These are phyloP conservation scores for Fusarium secorum DNA, from an alignment of 2,329 filamentous ascomycete genomes.

Conservation along the genomic window DNA sequence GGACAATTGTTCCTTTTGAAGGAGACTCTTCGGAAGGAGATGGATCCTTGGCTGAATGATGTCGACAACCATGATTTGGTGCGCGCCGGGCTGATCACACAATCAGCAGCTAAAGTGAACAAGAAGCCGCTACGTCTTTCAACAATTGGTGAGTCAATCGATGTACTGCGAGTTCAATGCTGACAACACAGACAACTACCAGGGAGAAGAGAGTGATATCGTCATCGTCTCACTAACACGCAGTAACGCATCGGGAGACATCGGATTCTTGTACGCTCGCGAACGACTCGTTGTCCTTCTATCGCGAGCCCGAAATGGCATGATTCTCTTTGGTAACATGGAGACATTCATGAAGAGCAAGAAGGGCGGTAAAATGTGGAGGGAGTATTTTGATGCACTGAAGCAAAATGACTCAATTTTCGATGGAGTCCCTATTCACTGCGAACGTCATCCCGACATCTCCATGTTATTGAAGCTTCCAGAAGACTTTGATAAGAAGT, in stretches of 20 bases:
- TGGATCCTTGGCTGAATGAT: constrained; percentile 73
- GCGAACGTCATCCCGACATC: constrained; percentile 64
- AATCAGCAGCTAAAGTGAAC: constrained; percentile 57
- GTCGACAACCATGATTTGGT: constrained; percentile 69
- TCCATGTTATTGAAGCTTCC: constrained; percentile 55
- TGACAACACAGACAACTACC: constrained; percentile 70
- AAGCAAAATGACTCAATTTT: constrained; percentile 62
- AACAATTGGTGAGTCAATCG: constrained; percentile 66
- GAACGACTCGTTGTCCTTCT: constrained; percentile 76
- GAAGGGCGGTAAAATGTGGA: constrained; percentile 57
- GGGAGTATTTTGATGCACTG: constrained; percentile 63
- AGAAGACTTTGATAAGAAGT: constrained; percentile 66
- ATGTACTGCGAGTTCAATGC: accelerated
- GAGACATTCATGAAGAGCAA: constrained; percentile 69
- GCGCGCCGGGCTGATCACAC: constrained; percentile 65
- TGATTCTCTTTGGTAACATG: constrained; percentile 76
- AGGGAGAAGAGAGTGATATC: constrained; percentile 79
- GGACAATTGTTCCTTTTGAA: constrained; percentile 69
- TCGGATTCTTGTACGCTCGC: constrained; percentile 73
- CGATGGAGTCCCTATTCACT: constrained; percentile 67
- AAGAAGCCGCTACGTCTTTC: constrained; percentile 68
- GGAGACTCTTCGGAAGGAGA: constrained; percentile 60
- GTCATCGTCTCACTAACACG: constrained; percentile 73
- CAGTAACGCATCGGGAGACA: constrained; percentile 69
- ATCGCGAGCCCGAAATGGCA: constrained; percentile 68